These are phyloP conservation scores for Rhodofomes roseus DNA, from an alignment of 1,284 basidiomycete genomes.

Conservation along the genomic window DNA sequence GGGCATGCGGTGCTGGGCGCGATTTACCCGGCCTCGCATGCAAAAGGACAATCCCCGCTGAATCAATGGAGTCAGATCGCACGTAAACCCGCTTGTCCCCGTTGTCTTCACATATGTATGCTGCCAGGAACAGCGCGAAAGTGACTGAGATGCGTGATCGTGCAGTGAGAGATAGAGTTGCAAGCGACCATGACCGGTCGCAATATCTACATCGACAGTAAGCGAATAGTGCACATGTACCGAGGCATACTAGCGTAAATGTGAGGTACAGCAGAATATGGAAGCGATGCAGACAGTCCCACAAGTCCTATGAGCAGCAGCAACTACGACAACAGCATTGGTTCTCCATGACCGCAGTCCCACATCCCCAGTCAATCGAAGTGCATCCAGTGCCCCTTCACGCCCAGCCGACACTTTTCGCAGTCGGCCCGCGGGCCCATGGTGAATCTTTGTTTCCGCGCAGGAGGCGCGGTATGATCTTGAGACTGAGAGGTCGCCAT, in stretches of 20 bases:
- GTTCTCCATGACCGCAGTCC: neutral
- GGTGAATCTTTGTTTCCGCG: conserved; percentile 41
- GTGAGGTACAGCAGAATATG: neutral
- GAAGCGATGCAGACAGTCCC: neutral
- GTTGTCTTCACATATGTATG: neutral
- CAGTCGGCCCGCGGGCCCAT: conserved; percentile 76
- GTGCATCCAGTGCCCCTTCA: conserved; percentile 72
- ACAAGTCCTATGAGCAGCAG: neutral
- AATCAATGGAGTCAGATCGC: neutral
- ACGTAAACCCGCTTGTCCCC: neutral
- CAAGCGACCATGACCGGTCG: neutral
- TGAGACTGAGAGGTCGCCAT: conserved; percentile 1
- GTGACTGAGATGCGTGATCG: neutral
- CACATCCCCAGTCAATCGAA: conserved; percentile 41
- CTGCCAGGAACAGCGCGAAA: neutral
- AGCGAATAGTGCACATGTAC: neutral
- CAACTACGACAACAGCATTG: neutral
- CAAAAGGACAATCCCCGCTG: neutral
- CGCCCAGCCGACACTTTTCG: conserved; percentile 61
- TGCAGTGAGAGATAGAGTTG: neutral
- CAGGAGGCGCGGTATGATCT: neutral
- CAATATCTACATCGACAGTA: neutral
- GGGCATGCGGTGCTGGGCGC: neutral
- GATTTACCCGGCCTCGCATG: neutral
- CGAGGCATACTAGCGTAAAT: neutral